Percentiles rank a stretch among this genome's conserved stretches.
Conservation (phyloP, 331 rosid species). For the Rosa hybrid region DNA sequence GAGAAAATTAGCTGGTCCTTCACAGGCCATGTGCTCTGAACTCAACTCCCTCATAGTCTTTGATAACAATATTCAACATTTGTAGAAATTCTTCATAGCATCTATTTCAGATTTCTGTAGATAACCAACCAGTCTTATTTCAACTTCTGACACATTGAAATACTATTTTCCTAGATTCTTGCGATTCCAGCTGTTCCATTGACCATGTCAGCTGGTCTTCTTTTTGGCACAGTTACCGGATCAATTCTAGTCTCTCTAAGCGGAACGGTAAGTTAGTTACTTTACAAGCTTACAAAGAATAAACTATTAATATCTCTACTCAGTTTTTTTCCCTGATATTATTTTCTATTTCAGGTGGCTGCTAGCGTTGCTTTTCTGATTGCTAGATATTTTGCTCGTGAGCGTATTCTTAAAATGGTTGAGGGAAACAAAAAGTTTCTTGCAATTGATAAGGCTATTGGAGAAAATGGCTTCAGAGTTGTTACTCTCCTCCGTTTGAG, state of each 20-base stretch:
- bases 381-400: conserved; percentile 97
- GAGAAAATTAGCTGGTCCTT: background rate
- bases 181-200: conserved; percentile 95
- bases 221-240: conserved; percentile 81
- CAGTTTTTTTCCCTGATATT: conserved; percentile 22
- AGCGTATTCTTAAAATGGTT: conserved; percentile 88
- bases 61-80: background rate
- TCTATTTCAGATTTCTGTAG: background rate
- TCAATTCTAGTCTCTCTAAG: conserved; percentile 88
- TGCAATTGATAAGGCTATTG: conserved; percentile 96
- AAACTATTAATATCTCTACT: background rate
- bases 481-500: conserved; percentile 97
- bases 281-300: conserved; percentile 13
- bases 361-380: conserved; percentile 92
- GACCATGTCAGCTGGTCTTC: conserved; percentile 97
- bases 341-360: conserved; percentile 66
- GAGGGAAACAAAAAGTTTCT: conserved; percentile 94
- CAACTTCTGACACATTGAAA: background rate
- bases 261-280: conserved; percentile 72
- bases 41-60: background rate
- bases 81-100: background rate
- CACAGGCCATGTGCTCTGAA: background rate
- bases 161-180: conserved; percentile 59
- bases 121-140: background rate
- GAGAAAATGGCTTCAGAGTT: conserved; percentile 88